Evolutionary conservation across 352 stramenopile genomes (phyloP).

Genomic region (Globisporangium irregulare): DNA sequence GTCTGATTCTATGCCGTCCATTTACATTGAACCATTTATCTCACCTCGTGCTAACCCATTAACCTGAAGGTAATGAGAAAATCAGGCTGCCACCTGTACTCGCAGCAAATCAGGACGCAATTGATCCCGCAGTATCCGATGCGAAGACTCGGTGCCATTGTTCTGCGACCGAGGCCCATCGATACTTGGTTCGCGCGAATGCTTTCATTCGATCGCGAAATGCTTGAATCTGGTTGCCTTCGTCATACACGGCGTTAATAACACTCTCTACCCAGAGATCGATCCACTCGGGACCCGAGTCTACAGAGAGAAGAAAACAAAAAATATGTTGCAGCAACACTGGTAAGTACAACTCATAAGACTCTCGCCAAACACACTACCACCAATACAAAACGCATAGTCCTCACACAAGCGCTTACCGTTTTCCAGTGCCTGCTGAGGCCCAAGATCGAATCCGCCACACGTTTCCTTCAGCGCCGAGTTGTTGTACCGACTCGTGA

Average conservation of each 20-base stretch:
- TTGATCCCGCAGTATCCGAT: background rate
- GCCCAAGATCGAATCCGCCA: slow-evolving; percentile 72
- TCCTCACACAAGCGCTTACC: background rate
- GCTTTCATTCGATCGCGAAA: slow-evolving; percentile 54
- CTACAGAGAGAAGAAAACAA: background rate
- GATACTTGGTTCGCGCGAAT: slow-evolving; percentile 50
- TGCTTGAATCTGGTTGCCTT: slow-evolving; percentile 18
- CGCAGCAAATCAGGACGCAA: background rate
- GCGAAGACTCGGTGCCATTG: slow-evolving; percentile 50
- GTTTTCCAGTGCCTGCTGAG: slow-evolving; percentile 12
- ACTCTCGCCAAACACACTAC: background rate
- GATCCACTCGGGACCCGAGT: slow-evolving; percentile 31
- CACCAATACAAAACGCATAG: background rate
- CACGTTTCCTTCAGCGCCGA: slow-evolving; percentile 75
- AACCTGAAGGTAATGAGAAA: background rate
- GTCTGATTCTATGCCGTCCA: background rate
- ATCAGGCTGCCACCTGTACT: background rate
- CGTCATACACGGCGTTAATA: slow-evolving; percentile 28
- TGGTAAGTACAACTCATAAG: background rate
- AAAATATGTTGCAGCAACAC: background rate
- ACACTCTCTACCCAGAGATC: slow-evolving; percentile 54
- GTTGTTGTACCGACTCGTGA: slow-evolving; percentile 70
- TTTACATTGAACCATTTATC: background rate
- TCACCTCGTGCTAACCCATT: background rate
- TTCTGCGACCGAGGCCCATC: slow-evolving; percentile 47